Evolutionary conservation across 495 filamentous ascomycete genomes (phyloP), one percentile per base, ranked within the genome.

Genomic region (Entonaema liquescens): DNA sequence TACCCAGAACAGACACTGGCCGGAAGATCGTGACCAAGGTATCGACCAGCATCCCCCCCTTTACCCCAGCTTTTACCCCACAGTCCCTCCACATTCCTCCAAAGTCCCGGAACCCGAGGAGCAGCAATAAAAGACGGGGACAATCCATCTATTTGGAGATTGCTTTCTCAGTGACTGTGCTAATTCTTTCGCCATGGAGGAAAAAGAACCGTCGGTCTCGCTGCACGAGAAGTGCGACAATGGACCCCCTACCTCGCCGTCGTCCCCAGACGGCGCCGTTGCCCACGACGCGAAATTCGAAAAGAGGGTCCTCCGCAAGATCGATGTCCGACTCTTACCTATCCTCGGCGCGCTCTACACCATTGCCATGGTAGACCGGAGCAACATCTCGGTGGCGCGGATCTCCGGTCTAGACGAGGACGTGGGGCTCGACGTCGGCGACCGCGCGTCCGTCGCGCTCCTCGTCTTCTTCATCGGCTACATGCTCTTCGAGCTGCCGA

Each of bases 321-420:
- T 93, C 12, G 91, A 93, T 74, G 72, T 79, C 55, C 82, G 82
- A 21, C 78, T 93, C 0, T 71, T 94, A 1, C 91, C 91, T 5
- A 87, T 82, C 47, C 70, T 81, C 59, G 79, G 77, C 26, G 76
- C 79, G 1, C 71, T 81, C 0, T 77, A 78, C 68, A 73, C 71
- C 35, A 70, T 77, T 23, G 76, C 64, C 54, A 67, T 82, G 53
- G 65, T 76, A 19, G 62, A 67, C 28, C 63, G 80, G 38, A 59
- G 79, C n/a, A 82, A 79, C 65, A 78, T 82, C 61, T 81, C 79
- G 17, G 78, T 77, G 0, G 79, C 80, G n/a, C 70, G 65, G 47
- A 82, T 79, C 63, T 71, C 75, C 2, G 80, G 79, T 0, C 91
- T 92, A 77, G 79, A 88, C 35, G 70, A 73, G 25, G 70, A 73